Percentiles rank a stretch among this genome's conserved stretches.
phyloP scores from a whole-genome alignment of 2,329 filamentous ascomycete species.

The Dothideomycetidae sp. region DNA sequence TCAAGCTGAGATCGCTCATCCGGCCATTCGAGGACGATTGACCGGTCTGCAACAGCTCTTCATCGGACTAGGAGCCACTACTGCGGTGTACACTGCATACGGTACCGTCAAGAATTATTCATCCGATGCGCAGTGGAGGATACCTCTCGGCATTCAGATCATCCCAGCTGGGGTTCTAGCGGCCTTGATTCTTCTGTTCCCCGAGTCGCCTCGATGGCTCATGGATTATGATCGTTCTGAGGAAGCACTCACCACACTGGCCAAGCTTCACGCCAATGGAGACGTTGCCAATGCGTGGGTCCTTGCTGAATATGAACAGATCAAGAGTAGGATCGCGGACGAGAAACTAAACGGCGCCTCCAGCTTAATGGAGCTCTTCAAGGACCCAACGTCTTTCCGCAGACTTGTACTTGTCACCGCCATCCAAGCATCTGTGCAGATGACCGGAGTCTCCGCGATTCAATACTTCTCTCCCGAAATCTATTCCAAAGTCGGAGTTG shows the following conservation, averaged over 20 bases:
- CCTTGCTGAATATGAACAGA: constrained; percentile 16
- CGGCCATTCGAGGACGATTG: constrained; percentile 15
- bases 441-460: constrained; percentile 20
- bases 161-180: constrained; percentile 14
- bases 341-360: constrained; percentile 14
- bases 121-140: constrained; percentile 15
- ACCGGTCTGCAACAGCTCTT: constrained; percentile 16
- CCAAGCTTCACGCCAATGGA: constrained; percentile 15
- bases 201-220: constrained; percentile 15
- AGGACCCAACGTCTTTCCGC: constrained; percentile 15
- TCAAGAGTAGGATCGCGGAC: constrained; percentile 15
- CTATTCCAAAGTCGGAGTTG: constrained; percentile 16
- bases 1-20: constrained; percentile 56
- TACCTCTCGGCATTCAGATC: constrained; percentile 15
- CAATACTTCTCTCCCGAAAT: constrained; percentile 19
- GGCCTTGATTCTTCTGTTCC: constrained; percentile 15
- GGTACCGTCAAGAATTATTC: constrained; percentile 14
- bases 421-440: constrained; percentile 21
- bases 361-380: constrained; percentile 16
- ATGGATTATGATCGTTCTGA: constrained; percentile 14
- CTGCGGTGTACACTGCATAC: constrained; percentile 16
- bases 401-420: constrained; percentile 17
- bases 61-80: constrained; percentile 15
- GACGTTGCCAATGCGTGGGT: constrained; percentile 16
- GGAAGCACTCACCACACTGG: constrained; percentile 13